Percentiles rank a stretch among this genome's conserved stretches.
phyloP scores from a whole-genome alignment of 2,329 filamentous ascomycete species.

The Didymella lethalis region DNA sequence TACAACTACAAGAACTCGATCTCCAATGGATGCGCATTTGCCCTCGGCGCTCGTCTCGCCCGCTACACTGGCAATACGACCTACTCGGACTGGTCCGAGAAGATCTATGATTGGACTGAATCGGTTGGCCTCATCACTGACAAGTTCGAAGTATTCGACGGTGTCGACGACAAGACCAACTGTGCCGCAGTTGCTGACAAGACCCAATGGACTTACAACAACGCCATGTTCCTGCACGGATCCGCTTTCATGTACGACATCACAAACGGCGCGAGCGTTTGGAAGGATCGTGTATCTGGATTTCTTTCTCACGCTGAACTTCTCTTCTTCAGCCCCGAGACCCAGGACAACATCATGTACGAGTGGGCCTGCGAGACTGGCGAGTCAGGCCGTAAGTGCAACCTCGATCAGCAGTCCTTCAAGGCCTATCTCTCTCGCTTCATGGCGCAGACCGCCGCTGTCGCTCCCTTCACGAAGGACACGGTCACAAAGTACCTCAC shows the following conservation, averaged over 20 bases:
- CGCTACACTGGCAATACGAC: conserved; percentile 70
- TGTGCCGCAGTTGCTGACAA: conserved; percentile 60
- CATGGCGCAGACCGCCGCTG: conserved; percentile 56
- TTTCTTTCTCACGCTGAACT: conserved; percentile 60
- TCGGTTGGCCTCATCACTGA: conserved; percentile 60
- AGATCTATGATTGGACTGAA: conserved; percentile 67
- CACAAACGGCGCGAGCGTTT: conserved; percentile 57
- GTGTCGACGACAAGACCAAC: conserved; percentile 59
- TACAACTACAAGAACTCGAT: conserved; percentile 85
- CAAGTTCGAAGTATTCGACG: conserved; percentile 63
- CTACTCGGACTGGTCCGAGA: conserved; percentile 69
- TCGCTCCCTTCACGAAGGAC: conserved; percentile 54
- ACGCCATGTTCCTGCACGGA: conserved; percentile 63
- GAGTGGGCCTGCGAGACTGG: conserved; percentile 72
- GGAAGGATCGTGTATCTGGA: conserved; percentile 66
- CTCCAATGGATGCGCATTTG: conserved; percentile 83
- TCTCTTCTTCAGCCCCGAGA: conserved; percentile 63
- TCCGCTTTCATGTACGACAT: conserved; percentile 65
- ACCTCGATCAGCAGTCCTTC: conserved; percentile 76
- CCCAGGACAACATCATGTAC: conserved; percentile 65
- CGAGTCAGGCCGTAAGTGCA: conserved; percentile 60
- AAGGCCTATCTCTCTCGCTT: conserved; percentile 78
- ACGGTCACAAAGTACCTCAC: conserved; percentile 51
- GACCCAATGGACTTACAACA: conserved; percentile 66
- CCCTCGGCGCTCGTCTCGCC: conserved; percentile 77